Base-by-base conservation (phyloP, 164 flowering plant genomes). In the Annona cherimola region DNA sequence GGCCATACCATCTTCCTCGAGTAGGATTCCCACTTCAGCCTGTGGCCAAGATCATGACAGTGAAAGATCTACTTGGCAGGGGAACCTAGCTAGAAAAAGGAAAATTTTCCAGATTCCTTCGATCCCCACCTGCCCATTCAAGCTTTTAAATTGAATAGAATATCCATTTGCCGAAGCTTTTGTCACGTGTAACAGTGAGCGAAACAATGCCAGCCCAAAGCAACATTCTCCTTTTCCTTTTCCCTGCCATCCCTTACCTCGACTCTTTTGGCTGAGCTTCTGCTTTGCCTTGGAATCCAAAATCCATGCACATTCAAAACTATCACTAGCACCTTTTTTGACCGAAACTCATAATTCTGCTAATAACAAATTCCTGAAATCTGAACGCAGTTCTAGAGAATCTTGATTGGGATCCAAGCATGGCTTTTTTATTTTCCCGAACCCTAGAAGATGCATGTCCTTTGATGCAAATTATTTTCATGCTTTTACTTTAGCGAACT, bases 281-380 rank as follows among this genome's bases (percentile, higher is more conserved):
- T 72, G 66, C 16, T 64, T 50, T 63, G 73, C 39, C 76, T 76
- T 59, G 79, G 73, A 72, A 72, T 55, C 75, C 66, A 68, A 72
- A 73, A 77, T 71, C 72, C 71, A 66, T 45, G 68, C 67, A 71
- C 69, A 69, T 73, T 79, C 76, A 75, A 65, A 63, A 57, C 72
- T 63, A 78, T 74, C 74, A 72, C 67, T 69, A 35, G 44, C n/a
- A 44, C 20, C 71, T 61, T 73, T 73, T 71, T 74, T 76, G 79
- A 76, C 73, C 70, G 61, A 70, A 69, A 63, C 72, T 67, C 76
- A 68, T 26, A 65, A 69, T 65, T 69, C 44, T 63, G 4, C 35
- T 12, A 71, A 57, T 70, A 61, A 69, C 66, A 74, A 6, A 74
- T 42, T 26, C 63, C 50, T 19, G 63, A 43, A 68, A 71, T 63